phyloP scores from a whole-genome alignment of 208 protist genomes.

The Leishmania lainsoni region DNA sequence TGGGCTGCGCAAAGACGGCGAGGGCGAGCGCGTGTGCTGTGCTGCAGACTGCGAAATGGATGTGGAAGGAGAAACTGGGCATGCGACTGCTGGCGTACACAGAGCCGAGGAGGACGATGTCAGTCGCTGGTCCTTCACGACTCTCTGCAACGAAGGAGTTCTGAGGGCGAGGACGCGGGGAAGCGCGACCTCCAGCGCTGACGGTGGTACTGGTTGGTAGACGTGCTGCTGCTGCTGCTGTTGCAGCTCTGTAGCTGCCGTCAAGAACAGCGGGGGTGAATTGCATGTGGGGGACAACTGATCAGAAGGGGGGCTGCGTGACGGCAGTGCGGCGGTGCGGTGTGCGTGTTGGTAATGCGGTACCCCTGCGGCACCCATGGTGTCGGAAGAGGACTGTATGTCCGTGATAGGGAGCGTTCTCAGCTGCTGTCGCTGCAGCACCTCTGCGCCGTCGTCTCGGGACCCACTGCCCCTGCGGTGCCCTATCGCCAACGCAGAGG shows the following conservation, averaged over 20 bases:
- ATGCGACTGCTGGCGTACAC: not conserved
- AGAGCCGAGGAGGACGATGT: not conserved
- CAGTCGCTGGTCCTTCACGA: not conserved
- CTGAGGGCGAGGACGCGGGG: too few relatives aligned
- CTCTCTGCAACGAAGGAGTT: not conserved
- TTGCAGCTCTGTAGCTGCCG: not conserved
- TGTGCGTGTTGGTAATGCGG: not conserved
- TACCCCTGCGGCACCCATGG: too few relatives aligned
- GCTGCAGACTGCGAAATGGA: not conserved
- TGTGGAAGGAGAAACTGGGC: not conserved
- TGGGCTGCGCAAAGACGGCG: conserved; percentile 13
- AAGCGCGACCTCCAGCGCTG: not conserved
- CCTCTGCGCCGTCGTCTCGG: not conserved
- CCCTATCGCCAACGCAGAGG: too few relatives aligned
- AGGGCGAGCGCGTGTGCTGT: conserved; percentile 6
- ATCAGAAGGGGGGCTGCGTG: not conserved
- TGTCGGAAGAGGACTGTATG: not conserved
- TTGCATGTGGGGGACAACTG: not conserved
- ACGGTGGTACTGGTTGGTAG: not conserved
- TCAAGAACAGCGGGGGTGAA: not conserved
- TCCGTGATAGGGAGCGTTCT: not conserved
- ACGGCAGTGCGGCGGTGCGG: not conserved
- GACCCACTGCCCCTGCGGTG: too few relatives aligned
- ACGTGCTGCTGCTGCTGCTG: not conserved
- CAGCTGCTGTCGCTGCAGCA: not conserved